Conservation (phyloP, 2,329 filamentous ascomycete species). For the Phoma sp. region DNA sequence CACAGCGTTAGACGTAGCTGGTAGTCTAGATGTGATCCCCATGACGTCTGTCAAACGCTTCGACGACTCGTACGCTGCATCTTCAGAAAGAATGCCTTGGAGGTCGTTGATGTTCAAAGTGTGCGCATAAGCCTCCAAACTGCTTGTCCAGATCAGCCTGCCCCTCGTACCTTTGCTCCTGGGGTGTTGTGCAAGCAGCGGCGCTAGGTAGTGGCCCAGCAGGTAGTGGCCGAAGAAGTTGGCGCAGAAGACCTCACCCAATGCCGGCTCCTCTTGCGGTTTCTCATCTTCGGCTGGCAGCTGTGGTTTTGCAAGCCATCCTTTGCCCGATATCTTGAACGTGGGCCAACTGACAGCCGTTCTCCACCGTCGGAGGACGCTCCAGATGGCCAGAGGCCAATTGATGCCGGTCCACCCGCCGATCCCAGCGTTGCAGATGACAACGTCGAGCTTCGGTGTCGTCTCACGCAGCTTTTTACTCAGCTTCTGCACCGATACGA, state of each 20-base stretch:
- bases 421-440: conserved; percentile 88
- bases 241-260: conserved; percentile 86
- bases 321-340: conserved; percentile 72
- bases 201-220: conserved; percentile 79
- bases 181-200: conserved; percentile 67
- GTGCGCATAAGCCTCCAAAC: conserved; percentile 71
- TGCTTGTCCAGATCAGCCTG: conserved; percentile 87
- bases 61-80: conserved; percentile 82
- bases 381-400: conserved; percentile 68
- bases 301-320: conserved; percentile 63
- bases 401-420: conserved; percentile 85
- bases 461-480: conserved; percentile 60
- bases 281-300: conserved; percentile 41
- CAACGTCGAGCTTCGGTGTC: conserved; percentile 76
- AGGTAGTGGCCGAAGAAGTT: conserved; percentile 97
- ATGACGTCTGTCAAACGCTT: conserved; percentile 89
- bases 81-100: conserved; percentile 69
- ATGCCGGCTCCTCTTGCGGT: conserved; percentile 59
- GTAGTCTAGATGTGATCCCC: conserved; percentile 74
- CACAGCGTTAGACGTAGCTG: conserved; percentile 63
- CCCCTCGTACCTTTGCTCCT: conserved; percentile 55
- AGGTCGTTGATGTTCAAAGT: conserved; percentile 73
- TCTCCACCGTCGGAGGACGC: conserved; percentile 67
- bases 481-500: conserved; percentile 63
- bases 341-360: conserved; percentile 77